Conservation (phyloP, 2,329 filamentous ascomycete genomes). For the Aspergillus sp. region DNA sequence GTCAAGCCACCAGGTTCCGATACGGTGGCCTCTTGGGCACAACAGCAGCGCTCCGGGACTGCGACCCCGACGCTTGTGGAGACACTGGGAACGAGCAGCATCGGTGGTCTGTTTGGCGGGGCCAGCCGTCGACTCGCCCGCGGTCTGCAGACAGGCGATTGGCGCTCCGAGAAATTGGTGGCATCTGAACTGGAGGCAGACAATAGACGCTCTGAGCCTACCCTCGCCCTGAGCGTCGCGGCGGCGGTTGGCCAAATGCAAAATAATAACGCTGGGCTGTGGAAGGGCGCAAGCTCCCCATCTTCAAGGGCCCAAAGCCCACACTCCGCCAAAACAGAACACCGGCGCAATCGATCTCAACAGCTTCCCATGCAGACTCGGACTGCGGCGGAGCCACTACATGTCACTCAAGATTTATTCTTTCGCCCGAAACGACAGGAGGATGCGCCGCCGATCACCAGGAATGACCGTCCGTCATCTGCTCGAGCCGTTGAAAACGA, state of each 20-base stretch:
- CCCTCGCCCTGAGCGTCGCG: constrained; percentile 36
- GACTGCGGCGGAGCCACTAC: constrained; percentile 27
- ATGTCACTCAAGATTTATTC: constrained; percentile 27
- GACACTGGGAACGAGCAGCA: constrained; percentile 22
- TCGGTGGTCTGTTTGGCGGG: constrained; percentile 35
- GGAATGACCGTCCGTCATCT: constrained; percentile 5
- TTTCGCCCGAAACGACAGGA: constrained; percentile 25
- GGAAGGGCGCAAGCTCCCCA: constrained; percentile 18
- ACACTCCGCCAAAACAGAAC: constrained; percentile 11
- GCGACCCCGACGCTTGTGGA: constrained; percentile 23
- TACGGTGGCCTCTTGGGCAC: constrained; percentile 10
- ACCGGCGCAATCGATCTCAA: constrained; percentile 31
- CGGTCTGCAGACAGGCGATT: constrained; percentile 29
- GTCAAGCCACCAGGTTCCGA: constrained; percentile 30
- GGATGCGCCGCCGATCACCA: constrained; percentile 6
- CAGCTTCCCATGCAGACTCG: constrained; percentile 24
- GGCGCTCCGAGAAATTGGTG: constrained; percentile 24
- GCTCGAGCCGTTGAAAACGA: constrained; percentile 15
- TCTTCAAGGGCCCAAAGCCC: constrained; percentile 7
- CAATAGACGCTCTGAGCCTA: constrained; percentile 34
- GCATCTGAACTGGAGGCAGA: constrained; percentile 24
- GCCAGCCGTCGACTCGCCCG: constrained; percentile 30
- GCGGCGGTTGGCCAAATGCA: constrained; percentile 38
- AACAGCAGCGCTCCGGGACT: constrained; percentile 14
- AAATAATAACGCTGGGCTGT: constrained; percentile 20